Evolutionary conservation across 140 eudicot species (phyloP), one percentile per base, ranked within the genome.

Genomic region (Eryngium alpinum): DNA sequence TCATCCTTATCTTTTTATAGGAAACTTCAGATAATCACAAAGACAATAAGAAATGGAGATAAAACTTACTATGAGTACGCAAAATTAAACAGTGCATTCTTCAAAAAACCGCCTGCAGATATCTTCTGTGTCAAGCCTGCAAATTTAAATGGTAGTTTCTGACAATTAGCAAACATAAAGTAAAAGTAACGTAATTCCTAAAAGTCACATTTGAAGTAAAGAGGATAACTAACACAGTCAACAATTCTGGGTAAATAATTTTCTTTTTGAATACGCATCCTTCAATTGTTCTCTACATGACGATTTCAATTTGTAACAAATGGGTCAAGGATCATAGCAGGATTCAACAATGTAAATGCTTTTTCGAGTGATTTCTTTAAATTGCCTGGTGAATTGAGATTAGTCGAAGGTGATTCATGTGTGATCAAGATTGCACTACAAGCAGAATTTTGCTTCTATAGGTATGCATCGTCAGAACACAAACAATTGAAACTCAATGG

Each of bases 81-180:
- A 77, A 93, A 32, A 77, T 90, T 87, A 84, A 96, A 96, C 91
- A 96, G 51, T 33, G 88, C 79, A 44, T 77, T 81, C 81, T 83
- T 90, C 25, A 96, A 69, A 77, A 85, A 83, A 82, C 99, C 96
- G 24, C 99, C 99, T 18, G 94, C 72, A 78, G 89, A 65, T 71
- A 96, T 86, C 89, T 88, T 96, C 74, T 91, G 94, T 73, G 85
- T 88, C 93, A 96, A 86, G 73, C 99, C 99, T 96, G 88, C 81
- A 81, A 79, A 79, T 49, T 75, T 46, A 22, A 57, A 85, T 60
- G 77, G 65, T 24, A 80, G 70, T 89, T 81, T 67, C 38, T 29
- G 43, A 46, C 46, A 19, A 27, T 82, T 33, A 49, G 38, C 75
- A 27, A 4, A 46, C 22, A 32, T 74, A 74, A 12, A 12, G 12